phyloP scores from a whole-genome alignment of 73 alveolate genomes.

The Stentor coeruleus region DNA sequence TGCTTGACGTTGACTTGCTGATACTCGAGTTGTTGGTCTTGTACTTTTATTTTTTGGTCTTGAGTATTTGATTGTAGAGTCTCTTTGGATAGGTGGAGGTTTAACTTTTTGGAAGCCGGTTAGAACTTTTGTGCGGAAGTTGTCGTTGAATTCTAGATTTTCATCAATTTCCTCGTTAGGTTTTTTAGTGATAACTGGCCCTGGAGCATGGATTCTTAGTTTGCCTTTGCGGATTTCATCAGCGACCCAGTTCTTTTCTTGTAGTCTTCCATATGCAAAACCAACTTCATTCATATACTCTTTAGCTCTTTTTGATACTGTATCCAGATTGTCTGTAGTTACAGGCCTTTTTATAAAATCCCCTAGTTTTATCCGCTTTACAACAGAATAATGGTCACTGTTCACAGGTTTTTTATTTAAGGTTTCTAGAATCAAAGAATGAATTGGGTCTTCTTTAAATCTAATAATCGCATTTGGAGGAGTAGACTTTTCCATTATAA shows the following conservation, averaged over 20 bases:
- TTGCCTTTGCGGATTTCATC: background rate
- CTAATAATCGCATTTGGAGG: background rate
- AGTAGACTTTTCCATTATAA: background rate
- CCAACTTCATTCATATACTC: background rate
- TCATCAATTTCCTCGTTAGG: background rate
- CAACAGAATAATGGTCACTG: background rate
- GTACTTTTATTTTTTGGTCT: too few species aligned
- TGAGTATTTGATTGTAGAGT: too few species aligned
- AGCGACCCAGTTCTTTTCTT: conserved; percentile 8
- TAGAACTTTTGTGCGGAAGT: too few species aligned
- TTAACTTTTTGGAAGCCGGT: too few species aligned
- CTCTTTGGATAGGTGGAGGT: too few species aligned
- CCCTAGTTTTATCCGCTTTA: too few species aligned
- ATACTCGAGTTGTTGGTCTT: too few species aligned
- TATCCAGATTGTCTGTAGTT: background rate
- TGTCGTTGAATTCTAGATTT: background rate
- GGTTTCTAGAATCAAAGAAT: background rate
- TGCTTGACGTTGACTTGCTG: background rate
- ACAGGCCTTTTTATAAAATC: background rate
- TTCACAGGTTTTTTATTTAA: background rate
- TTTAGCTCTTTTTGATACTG: background rate
- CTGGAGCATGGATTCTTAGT: background rate
- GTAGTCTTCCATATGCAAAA: background rate
- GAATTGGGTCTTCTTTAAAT: background rate
- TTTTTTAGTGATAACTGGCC: background rate